Evolutionary conservation across 176 grass and related monocot species (phyloP).

Genomic region (Sorghum bicolor): Sorghum_bicolor_NCBIv3 NC_012876.2:59745501-59746000

Average conservation of each 20-base stretch:
- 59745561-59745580: neutral
- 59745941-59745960: constrained; percentile 61
- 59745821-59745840: neutral
- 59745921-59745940: constrained; percentile 50
- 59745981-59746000: constrained; percentile 23
- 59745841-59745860: neutral
- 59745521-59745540: neutral
- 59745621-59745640: neutral
- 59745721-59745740: neutral
- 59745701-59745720: neutral
- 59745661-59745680: neutral
- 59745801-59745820: neutral
- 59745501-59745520: neutral
- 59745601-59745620: neutral
- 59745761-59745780: neutral
- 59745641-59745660: neutral
- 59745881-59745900: constrained; percentile 53
- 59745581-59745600: neutral
- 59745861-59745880: constrained; percentile 12
- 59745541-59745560: neutral
- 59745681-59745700: neutral
- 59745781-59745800: neutral
- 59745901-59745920: constrained; percentile 59
- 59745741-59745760: neutral
- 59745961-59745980: constrained; percentile 48